Percentiles rank a stretch among this genome's conserved stretches.
phyloP scores from a whole-genome alignment of 1,284 basidiomycete species.

The Boletus smithii region DNA sequence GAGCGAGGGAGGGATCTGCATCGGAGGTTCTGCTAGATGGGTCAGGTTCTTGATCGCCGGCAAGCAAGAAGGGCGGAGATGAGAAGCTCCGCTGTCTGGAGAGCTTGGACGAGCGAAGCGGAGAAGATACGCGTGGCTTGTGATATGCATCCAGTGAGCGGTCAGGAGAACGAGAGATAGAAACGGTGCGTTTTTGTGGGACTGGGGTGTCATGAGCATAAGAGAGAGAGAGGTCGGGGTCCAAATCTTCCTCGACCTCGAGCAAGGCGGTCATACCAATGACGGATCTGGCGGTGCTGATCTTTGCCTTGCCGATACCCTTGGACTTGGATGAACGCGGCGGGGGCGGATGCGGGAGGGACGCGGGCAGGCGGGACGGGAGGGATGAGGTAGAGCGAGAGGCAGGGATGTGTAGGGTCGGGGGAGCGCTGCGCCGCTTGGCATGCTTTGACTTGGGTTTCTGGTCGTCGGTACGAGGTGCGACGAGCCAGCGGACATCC shows the following conservation, averaged over 20 bases:
- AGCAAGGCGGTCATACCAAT: conserved; percentile 54
- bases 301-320: conserved; percentile 27
- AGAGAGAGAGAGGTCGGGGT: conserved; percentile 20
- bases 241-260: conserved; percentile 53
- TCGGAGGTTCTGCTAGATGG: conserved; percentile 1
- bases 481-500: conserved; percentile 61
- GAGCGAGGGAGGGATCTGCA: conserved; percentile 3
- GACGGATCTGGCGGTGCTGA: conserved; percentile 43
- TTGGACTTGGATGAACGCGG: conserved; percentile 26
- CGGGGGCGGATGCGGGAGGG: conserved; percentile 10
- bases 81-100: conserved; percentile 31
- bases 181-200: conserved; percentile 17
- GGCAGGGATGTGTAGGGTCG: conserved; percentile 10
- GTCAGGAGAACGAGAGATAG: conserved; percentile 12
- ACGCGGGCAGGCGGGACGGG: conserved; percentile 7
- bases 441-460: conserved; percentile 23
- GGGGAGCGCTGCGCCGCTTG: conserved; percentile 23
- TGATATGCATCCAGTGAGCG: conserved; percentile 13
- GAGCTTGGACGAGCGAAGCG: conserved; percentile 26
- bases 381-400: conserved; percentile 25
- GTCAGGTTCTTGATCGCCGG: conserved; percentile 4
- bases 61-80: conserved; percentile 21
- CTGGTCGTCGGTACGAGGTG: conserved; percentile 31
- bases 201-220: background rate
- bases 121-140: conserved; percentile 26